A percentile compares a stretch with the other conserved stretches of the same genome.
Conservation (phyloP, 768 basidiomycete genomes). For the Boletus speciosus region DNA sequence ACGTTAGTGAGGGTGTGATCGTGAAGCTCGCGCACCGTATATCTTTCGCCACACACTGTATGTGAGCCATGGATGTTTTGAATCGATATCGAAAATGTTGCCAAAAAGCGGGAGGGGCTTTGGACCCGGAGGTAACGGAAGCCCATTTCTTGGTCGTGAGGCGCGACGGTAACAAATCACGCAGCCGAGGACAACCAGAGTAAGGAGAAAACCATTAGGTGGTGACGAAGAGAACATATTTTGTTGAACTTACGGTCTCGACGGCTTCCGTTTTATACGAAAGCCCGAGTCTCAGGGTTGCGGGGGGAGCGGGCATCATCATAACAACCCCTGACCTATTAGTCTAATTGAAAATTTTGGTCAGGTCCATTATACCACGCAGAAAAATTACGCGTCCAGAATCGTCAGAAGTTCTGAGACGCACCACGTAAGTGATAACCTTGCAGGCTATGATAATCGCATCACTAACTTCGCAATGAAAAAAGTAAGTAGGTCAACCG, state of each 20-base stretch:
- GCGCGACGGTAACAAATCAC: slow-evolving; percentile 5
- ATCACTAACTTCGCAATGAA: slow-evolving; percentile 11
- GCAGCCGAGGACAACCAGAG: slow-evolving; percentile 10
- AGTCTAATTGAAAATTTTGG: not conserved
- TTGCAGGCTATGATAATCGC: slow-evolving; percentile 19
- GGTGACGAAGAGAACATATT: slow-evolving; percentile 11
- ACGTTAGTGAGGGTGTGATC: not conserved
- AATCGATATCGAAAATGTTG: slow-evolving; percentile 23
- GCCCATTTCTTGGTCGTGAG: slow-evolving; percentile 2
- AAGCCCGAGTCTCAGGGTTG: not conserved
- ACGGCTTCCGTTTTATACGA: slow-evolving; percentile 17
- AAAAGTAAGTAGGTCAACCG: slow-evolving; percentile 3
- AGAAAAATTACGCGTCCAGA: slow-evolving; percentile 12
- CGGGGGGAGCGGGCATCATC: slow-evolving; percentile 4
- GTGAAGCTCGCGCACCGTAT: slow-evolving; percentile 20
- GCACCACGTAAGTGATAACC: slow-evolving; percentile 27
- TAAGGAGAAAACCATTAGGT: slow-evolving; percentile 6
- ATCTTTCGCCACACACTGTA: slow-evolving; percentile 27
- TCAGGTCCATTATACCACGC: slow-evolving; percentile 5
- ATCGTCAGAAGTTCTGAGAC: slow-evolving; percentile 6
- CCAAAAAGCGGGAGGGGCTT: slow-evolving; percentile 22
- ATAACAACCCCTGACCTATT: slow-evolving; percentile 10
- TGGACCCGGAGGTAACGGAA: slow-evolving; percentile 24
- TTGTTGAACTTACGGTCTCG: not conserved
- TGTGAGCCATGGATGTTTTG: slow-evolving; percentile 25